These are phyloP conservation scores for Pichia nakasei DNA, from an alignment of 805 yeast species.

Conservation along the genomic window DNA sequence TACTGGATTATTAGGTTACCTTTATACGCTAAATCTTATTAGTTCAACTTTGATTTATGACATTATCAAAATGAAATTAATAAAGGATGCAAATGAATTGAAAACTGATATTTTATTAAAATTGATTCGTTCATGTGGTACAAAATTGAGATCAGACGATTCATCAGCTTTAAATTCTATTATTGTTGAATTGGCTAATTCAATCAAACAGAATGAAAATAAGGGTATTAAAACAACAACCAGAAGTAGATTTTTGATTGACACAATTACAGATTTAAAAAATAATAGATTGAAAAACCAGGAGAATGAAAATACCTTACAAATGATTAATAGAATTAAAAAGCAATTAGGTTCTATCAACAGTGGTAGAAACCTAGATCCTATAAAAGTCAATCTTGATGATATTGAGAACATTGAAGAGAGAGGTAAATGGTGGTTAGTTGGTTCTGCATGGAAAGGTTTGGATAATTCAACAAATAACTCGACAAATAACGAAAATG, in stretches of 20 bases:
- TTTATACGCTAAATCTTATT: slow-evolving; percentile 70
- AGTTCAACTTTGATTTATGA: slow-evolving; percentile 73
- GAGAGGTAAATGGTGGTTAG: slow-evolving; percentile 98
- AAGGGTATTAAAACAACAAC: slow-evolving; percentile 33
- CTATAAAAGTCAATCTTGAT: slow-evolving; percentile 72
- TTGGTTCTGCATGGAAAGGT: slow-evolving; percentile 97
- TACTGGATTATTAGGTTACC: slow-evolving; percentile 63
- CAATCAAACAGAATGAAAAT: slow-evolving; percentile 31
- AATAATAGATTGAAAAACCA: slow-evolving; percentile 64
- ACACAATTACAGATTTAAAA: slow-evolving; percentile 75
- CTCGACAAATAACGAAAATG: not conserved
- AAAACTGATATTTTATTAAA: slow-evolving; percentile 73
- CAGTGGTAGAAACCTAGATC: slow-evolving; percentile 46
- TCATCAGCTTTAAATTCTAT: slow-evolving; percentile 80
- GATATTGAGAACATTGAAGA: slow-evolving; percentile 73
- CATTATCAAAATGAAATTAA: slow-evolving; percentile 39
- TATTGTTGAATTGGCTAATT: slow-evolving; percentile 46
- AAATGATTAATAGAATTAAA: slow-evolving; percentile 48
- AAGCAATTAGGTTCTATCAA: slow-evolving; percentile 51
- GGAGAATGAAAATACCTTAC: slow-evolving; percentile 43
- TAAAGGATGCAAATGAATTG: slow-evolving; percentile 44
- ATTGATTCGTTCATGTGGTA: slow-evolving; percentile 68
- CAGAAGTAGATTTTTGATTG: slow-evolving; percentile 76
- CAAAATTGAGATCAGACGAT: slow-evolving; percentile 83
- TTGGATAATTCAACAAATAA: slow-evolving; percentile 2